Percentiles rank a stretch among this genome's conserved stretches.
Evolutionary conservation across 2,329 filamentous ascomycete species (phyloP).

Genomic region (Drechslerella dactyloides): DNA sequence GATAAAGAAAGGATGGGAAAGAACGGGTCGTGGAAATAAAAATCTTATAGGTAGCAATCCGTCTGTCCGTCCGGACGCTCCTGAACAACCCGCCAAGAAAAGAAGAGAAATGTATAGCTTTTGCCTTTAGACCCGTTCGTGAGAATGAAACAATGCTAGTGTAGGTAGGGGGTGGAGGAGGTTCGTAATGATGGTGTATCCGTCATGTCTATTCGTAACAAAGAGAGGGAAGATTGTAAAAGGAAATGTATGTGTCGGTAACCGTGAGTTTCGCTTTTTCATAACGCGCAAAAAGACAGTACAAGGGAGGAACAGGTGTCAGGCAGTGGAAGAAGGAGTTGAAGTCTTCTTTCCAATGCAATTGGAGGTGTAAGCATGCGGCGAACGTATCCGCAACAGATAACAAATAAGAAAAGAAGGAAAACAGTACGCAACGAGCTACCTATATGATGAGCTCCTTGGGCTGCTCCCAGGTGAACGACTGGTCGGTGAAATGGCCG

Average conservation of each 20-base stretch:
- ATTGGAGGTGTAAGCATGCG: conserved; percentile 39
- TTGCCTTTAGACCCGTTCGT: conserved; percentile 21
- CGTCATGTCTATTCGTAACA: conserved; percentile 46
- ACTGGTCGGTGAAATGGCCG: conserved; percentile 99
- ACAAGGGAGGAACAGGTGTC: conserved; percentile 51
- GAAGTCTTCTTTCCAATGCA: conserved; percentile 52
- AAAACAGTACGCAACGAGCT: conserved; percentile 55
- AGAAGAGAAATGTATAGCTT: conserved; percentile 31
- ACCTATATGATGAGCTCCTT: conserved; percentile 87
- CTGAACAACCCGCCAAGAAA: conserved; percentile 8
- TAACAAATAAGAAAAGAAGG: no score
- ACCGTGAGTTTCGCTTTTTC: conserved; percentile 52
- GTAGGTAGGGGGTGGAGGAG: neutral
- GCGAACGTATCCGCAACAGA: neutral
- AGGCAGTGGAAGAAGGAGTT: conserved; percentile 51
- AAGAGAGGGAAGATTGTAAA: neutral
- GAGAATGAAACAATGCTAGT: conserved; percentile 13
- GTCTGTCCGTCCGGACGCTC: no score
- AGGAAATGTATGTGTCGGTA: conserved; percentile 29
- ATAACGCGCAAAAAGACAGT: conserved; percentile 51
- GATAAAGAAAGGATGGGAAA: conserved; percentile 25
- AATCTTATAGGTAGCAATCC: conserved; percentile 7
- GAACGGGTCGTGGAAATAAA: conserved; percentile 1
- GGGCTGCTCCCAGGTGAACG: conserved; percentile 97
- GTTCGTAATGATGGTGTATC: conserved; percentile 13